These are phyloP conservation scores for Colletotrichum sp. DNA, from an alignment of 2,329 filamentous ascomycete genomes.

Conservation along the genomic window DNA sequence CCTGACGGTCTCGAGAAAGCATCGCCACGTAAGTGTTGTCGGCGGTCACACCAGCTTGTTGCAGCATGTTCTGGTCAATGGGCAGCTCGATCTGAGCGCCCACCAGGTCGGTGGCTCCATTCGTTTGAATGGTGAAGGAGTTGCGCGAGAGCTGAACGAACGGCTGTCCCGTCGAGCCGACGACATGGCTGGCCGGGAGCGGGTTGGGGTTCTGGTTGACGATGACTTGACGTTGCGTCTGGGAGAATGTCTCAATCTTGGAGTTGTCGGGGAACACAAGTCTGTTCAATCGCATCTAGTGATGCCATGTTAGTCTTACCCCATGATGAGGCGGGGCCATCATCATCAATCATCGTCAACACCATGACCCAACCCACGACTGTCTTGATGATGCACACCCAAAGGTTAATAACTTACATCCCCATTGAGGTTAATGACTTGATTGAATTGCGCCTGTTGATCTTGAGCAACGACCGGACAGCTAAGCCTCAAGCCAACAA, in stretches of 20 bases:
- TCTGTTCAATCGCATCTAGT: slow-evolving; percentile 24
- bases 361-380: not conserved
- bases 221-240: slow-evolving; percentile 25
- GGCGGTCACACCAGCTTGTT: slow-evolving; percentile 22
- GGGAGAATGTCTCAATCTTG: slow-evolving; percentile 27
- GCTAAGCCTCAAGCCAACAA: slow-evolving; percentile 16
- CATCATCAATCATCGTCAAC: not conserved
- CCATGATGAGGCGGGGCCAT: not conserved
- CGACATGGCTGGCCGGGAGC: slow-evolving; percentile 24
- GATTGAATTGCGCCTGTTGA: slow-evolving; percentile 23
- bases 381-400: not conserved
- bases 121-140: slow-evolving; percentile 25
- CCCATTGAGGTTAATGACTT: slow-evolving; percentile 26
- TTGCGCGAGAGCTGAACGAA: slow-evolving; percentile 26
- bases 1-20: slow-evolving; percentile 24
- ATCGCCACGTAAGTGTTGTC: slow-evolving; percentile 26
- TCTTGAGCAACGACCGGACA: slow-evolving; percentile 19
- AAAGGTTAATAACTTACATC: slow-evolving; percentile 20
- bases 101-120: slow-evolving; percentile 24
- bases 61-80: slow-evolving; percentile 22
- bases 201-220: slow-evolving; percentile 27
- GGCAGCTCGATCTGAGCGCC: slow-evolving; percentile 25
- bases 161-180: slow-evolving; percentile 25
- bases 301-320: not conserved
- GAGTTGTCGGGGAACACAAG: slow-evolving; percentile 24